These are phyloP conservation scores for Ogataea zsoltii DNA, from an alignment of 805 yeast genomes.

Conservation along the genomic window DNA sequence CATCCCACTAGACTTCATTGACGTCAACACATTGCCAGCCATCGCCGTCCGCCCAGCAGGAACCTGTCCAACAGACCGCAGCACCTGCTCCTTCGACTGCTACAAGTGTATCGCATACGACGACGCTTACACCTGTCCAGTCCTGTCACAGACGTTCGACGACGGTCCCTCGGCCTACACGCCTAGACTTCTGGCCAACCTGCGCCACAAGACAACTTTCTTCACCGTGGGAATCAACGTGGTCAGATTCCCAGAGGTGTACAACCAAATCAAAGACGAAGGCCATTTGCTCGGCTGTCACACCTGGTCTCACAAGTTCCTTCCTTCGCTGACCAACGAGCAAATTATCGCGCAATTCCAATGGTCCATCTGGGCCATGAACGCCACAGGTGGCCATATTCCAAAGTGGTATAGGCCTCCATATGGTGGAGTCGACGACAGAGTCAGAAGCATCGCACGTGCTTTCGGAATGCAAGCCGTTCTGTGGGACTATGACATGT, in stretches of 20 bases:
- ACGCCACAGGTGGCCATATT: constrained; percentile 82
- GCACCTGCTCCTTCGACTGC: constrained; percentile 84
- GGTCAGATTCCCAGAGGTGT: constrained; percentile 73
- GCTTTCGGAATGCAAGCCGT: constrained; percentile 87
- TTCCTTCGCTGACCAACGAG: constrained; percentile 78
- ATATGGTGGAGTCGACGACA: constrained; percentile 89
- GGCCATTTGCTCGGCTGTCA: constrained; percentile 89
- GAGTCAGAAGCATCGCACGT: constrained; percentile 76
- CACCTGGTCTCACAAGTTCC: constrained; percentile 88
- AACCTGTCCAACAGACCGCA: constrained; percentile 52
- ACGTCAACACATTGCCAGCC: constrained; percentile 53
- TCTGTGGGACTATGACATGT: constrained; percentile 88
- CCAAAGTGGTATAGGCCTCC: constrained; percentile 98
- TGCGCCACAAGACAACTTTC: constrained; percentile 66
- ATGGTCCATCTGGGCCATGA: constrained; percentile 98
- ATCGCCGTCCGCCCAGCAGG: constrained; percentile 55
- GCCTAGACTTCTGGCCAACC: constrained; percentile 51
- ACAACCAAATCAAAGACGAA: constrained; percentile 48
- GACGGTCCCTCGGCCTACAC: constrained; percentile 91
- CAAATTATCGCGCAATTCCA: constrained; percentile 84
- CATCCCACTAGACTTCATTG: constrained; percentile 73
- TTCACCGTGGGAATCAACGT: constrained; percentile 84
- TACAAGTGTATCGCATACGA: constrained; percentile 71
- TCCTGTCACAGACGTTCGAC: constrained; percentile 85
- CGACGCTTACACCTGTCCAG: constrained; percentile 75